Base-by-base conservation (phyloP, 2,329 filamentous ascomycete genomes). In the Fusarium longipes region DNA sequence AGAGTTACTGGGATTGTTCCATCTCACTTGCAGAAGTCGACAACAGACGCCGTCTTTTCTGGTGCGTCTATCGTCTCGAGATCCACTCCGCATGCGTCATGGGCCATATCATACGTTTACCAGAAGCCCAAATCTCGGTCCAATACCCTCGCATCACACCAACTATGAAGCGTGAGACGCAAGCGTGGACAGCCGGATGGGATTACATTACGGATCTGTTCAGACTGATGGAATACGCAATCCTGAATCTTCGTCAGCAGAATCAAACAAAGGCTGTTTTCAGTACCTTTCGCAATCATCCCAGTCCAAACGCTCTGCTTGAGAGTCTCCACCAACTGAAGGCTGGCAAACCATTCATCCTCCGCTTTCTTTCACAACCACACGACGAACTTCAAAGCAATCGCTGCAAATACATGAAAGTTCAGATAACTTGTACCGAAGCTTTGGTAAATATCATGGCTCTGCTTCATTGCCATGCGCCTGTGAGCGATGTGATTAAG, bases 141-240 rank as follows among this genome's bases (percentile, higher is more conserved):
- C 43, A 36, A 1, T 55, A 55, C 2, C 51, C 51, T 24, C 51
- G 51, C 4, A 55, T 55, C 12, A 55, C 51, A 3, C 51, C 51
- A 3, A n/a, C 24, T 11, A 55, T 55, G 51, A 49, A 24, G n/a
- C 43, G 43, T 8, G 43, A 55, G 2, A 39, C 51, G 8, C 51
- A 55, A 8, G 33, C 25, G 10, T 55, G 51, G 51, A 49, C 51
- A 0, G 42, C 51, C 17, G 51, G 51, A 8, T 55, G 51, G 51
- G 51, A 55, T 25, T 55, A 55, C 3, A 55, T 55, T 5, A 55
- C 51, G 1, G 43, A 55, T 6, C 17, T 55, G 0, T 55, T 55
- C 25, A 18, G 51, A 9, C 10, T 49, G 7, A 55, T 55, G 51
- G 51, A 55, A 18, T 55, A 55, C 18, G 43, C 51, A 0, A 55